Evolutionary conservation across 2,329 filamentous ascomycete species (phyloP).

Genomic region (Aureobasidium sp.): DNA sequence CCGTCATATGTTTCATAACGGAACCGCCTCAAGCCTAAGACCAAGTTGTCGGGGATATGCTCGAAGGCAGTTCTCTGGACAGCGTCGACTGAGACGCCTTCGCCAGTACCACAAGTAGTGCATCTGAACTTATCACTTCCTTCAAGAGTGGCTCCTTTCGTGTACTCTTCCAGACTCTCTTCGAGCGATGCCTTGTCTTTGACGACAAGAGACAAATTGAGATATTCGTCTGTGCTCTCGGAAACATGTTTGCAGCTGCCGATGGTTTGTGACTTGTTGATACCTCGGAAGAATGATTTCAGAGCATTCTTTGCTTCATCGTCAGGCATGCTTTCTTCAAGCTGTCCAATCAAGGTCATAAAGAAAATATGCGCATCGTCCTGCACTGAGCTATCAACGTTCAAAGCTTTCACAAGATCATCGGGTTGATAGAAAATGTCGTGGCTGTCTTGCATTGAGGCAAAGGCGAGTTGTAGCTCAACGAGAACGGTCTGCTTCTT

Average conservation of each 20-base stretch:
- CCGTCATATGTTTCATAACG: conserved; percentile 81
- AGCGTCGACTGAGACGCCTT: conserved; percentile 77
- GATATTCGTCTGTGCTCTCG: conserved; percentile 89
- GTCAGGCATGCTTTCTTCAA: conserved; percentile 82
- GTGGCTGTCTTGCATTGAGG: conserved; percentile 85
- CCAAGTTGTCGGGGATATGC: conserved; percentile 92
- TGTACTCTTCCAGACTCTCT: conserved; percentile 94
- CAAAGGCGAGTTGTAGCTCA: conserved; percentile 85
- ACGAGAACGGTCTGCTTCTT: conserved; percentile 74
- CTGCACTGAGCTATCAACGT: conserved; percentile 88
- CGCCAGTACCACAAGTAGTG: conserved; percentile 77
- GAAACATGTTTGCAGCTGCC: conserved; percentile 96
- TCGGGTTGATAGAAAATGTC: conserved; percentile 78
- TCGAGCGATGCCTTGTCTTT: conserved; percentile 87
- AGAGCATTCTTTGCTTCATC: conserved; percentile 76
- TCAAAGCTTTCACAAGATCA: conserved; percentile 76
- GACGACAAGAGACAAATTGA: conserved; percentile 95
- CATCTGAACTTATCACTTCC: conserved; percentile 99
- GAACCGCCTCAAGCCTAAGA: conserved; percentile 94
- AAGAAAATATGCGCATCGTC: conserved; percentile 99
- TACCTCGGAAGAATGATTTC: conserved; percentile 88
- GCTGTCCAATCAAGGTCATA: conserved; percentile 90
- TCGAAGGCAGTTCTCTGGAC: conserved; percentile 95
- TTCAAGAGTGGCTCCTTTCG: conserved; percentile 96
- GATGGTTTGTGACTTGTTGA: conserved; percentile 93